These are phyloP conservation scores for Chlamydomonas urium DNA, from an alignment of 139 green algal genomes.

Conservation along the genomic window DNA sequence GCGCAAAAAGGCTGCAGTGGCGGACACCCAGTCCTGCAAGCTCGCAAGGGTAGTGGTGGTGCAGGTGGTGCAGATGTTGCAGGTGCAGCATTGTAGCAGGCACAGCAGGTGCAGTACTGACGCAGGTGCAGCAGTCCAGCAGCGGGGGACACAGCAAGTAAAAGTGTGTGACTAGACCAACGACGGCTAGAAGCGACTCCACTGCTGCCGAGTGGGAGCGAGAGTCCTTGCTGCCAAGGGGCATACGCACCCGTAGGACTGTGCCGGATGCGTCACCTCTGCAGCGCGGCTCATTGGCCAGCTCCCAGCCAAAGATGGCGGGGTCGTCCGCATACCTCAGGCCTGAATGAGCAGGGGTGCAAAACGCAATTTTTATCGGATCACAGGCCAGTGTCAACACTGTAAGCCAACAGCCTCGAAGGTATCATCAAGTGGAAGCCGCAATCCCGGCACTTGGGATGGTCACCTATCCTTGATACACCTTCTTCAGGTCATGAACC, in stretches of 20 bases:
- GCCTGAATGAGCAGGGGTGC: background rate
- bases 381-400: background rate
- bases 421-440: background rate
- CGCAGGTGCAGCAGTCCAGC: too few species aligned
- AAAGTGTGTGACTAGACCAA: too few species aligned
- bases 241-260: too few species aligned
- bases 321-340: slow-evolving; percentile 63
- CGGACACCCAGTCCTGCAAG: slow-evolving; percentile 41
- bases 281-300: slow-evolving; percentile 79
- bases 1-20: slow-evolving; percentile 49
- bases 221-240: too few species aligned
- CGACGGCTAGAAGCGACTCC: too few species aligned
- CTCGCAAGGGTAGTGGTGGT: background rate
- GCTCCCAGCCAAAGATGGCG: slow-evolving; percentile 69
- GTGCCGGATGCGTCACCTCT: slow-evolving; percentile 19
- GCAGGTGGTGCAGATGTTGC: background rate
- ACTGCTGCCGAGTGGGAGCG: too few species aligned
- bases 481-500: background rate
- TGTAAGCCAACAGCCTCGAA: background rate
- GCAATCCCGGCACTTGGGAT: background rate
- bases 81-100: too few species aligned
- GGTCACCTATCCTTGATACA: background rate
- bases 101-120: too few species aligned
- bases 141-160: too few species aligned
- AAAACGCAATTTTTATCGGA: background rate